A percentile compares a stretch with the other conserved stretches of the same genome.
Conservation (phyloP, 768 basidiomycete genomes). For the Suillus discolor region DNA sequence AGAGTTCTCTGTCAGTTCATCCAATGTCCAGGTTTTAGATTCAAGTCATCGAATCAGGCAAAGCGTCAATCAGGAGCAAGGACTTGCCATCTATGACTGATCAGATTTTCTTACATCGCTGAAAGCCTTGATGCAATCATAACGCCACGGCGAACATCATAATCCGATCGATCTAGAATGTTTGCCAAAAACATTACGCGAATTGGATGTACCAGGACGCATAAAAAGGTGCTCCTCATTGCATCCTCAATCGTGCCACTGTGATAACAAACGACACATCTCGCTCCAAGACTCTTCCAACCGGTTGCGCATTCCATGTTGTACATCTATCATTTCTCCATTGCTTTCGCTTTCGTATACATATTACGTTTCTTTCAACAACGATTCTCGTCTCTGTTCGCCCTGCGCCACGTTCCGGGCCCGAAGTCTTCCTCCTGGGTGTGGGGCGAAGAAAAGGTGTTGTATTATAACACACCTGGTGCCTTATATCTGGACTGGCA, state of each 20-base stretch:
- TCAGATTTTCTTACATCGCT: conserved; percentile 10
- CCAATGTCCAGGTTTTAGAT: conserved; percentile 8
- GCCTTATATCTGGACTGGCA: conserved; percentile 56
- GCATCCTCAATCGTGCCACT: conserved; percentile 3
- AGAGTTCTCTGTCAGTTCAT: conserved; percentile 10
- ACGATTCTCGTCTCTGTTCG: conserved; percentile 33
- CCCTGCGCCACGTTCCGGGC: conserved; percentile 52
- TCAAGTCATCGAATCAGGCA: conserved; percentile 6
- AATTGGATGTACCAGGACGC: background rate
- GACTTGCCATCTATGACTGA: conserved; percentile 5
- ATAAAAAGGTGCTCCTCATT: conserved; percentile 5
- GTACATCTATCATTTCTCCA: conserved; percentile 10
- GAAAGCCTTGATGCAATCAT: background rate
- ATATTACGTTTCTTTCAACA: conserved; percentile 37
- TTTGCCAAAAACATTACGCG: conserved; percentile 4
- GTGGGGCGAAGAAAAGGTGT: conserved; percentile 65
- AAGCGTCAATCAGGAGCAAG: conserved; percentile 3
- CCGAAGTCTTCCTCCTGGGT: conserved; percentile 50
- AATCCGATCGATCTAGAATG: conserved; percentile 1
- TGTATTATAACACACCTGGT: conserved; percentile 56
- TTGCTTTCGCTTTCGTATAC: conserved; percentile 28
- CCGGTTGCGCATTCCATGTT: conserved; percentile 14
- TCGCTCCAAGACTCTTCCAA: background rate
- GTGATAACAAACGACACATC: background rate
- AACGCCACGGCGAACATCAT: conserved; percentile 11